A percentile compares a stretch with the other conserved stretches of the same genome.
Conservation (phyloP, 2,329 filamentous ascomycete species). For the Diaporthe capsici region DNA sequence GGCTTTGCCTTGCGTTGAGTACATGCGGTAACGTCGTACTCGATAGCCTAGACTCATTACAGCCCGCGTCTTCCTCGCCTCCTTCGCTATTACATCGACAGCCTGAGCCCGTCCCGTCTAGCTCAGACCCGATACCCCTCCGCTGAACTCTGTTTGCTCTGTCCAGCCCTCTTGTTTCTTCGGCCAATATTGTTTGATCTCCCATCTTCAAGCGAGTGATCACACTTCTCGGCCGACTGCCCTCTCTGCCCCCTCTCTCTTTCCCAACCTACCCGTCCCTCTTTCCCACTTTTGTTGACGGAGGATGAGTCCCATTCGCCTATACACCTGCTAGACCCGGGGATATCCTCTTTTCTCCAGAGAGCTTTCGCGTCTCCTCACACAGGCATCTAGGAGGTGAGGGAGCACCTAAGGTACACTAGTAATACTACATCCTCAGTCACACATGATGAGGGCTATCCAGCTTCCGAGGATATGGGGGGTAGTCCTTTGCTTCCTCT, state of each 20-base stretch:
- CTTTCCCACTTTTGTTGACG: conserved; percentile 26
- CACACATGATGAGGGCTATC: conserved; percentile 35
- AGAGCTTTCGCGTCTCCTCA: background rate
- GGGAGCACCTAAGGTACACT: background rate
- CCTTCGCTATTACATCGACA: conserved; percentile 1
- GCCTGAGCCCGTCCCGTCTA: conserved; percentile 11
- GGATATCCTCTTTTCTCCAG: background rate
- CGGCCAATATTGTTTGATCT: conserved; percentile 31
- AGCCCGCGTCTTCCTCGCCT: background rate
- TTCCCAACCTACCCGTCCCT: background rate
- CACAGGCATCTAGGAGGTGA: background rate
- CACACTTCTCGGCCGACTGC: conserved; percentile 14
- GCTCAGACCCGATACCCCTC: conserved; percentile 19
- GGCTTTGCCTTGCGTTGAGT: conserved; percentile 18
- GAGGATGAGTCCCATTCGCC: conserved; percentile 27
- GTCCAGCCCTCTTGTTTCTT: conserved; percentile 19
- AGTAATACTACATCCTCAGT: background rate
- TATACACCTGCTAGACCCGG: background rate
- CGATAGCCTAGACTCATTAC: conserved; percentile 9
- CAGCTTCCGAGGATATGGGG: conserved; percentile 25
- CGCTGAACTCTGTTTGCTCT: conserved; percentile 11
- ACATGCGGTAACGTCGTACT: conserved; percentile 14
- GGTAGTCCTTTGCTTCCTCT: conserved; percentile 26
- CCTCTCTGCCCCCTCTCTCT: background rate
- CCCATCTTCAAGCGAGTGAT: conserved; percentile 17